Conservation (phyloP, 495 filamentous ascomycete genomes). For the Clohesyomyces aquaticus region DNA sequence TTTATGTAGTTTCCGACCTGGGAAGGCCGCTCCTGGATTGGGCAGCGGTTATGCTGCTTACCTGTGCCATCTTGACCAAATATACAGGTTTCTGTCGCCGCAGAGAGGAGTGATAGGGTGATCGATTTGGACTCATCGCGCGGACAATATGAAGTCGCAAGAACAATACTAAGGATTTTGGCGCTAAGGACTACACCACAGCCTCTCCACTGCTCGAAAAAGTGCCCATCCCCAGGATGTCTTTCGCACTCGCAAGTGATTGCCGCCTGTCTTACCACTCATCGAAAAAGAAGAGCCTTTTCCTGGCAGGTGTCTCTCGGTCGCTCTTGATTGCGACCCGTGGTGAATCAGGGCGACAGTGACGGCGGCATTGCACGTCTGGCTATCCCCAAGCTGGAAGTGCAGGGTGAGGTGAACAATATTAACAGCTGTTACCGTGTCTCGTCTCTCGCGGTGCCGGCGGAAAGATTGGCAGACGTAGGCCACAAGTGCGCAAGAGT, state of each 20-base stretch:
- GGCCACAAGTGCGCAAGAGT: background rate
- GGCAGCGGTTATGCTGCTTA: too few relatives aligned
- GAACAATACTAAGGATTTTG: slow-evolving; percentile 36
- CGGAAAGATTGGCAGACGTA: background rate
- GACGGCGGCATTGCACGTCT: background rate
- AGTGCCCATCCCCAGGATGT: too few relatives aligned
- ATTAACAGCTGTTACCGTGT: slow-evolving; percentile 20
- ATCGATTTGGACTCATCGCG: slow-evolving; percentile 27
- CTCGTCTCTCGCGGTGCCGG: background rate
- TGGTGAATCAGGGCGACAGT: slow-evolving; percentile 8
- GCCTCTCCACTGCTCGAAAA: too few relatives aligned
- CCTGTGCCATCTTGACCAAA: too few relatives aligned
- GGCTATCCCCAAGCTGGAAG: background rate
- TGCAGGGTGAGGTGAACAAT: slow-evolving; percentile 30
- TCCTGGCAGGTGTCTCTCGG: too few relatives aligned
- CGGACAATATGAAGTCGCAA: slow-evolving; percentile 19
- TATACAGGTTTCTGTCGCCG: too few relatives aligned
- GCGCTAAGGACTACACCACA: background rate
- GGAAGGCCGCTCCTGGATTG: too few relatives aligned
- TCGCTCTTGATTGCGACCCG: background rate
- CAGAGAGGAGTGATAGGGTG: too few relatives aligned
- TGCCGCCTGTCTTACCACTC: too few relatives aligned
- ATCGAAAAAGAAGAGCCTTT: too few relatives aligned
- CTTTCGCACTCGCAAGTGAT: too few relatives aligned
- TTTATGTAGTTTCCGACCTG: too few relatives aligned